phyloP scores from a whole-genome alignment of 2,329 filamentous ascomycete species.

The Colletotrichum neosansevieriae region DNA sequence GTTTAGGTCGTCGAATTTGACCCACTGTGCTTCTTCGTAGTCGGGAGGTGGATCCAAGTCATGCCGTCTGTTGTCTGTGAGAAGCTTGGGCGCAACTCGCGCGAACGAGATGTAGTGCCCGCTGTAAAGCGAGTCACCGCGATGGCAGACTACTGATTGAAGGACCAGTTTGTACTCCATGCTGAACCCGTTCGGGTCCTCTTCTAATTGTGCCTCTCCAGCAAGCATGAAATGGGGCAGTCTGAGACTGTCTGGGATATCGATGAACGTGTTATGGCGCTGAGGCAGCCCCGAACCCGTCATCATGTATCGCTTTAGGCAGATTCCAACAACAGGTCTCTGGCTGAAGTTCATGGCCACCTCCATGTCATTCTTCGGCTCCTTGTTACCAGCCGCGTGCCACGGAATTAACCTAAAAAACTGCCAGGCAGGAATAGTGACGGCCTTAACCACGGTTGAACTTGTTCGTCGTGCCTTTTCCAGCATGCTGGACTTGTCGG shows the following conservation, averaged over 20 bases:
- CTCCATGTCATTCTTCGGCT: constrained; percentile 76
- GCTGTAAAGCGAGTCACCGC: constrained; percentile 85
- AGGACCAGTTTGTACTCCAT: constrained; percentile 94
- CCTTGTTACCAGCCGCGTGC: constrained; percentile 74
- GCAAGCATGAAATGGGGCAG: constrained; percentile 89
- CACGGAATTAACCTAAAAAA: constrained; percentile 96
- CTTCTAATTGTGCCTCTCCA: constrained; percentile 75
- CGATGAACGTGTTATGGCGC: constrained; percentile 84
- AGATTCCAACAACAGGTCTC: constrained; percentile 90
- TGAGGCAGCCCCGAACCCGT: constrained; percentile 75
- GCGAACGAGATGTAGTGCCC: constrained; percentile 94
- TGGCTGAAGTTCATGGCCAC: constrained; percentile 90
- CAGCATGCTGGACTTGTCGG: constrained; percentile 56
- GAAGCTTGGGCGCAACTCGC: constrained; percentile 74
- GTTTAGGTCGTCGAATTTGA: constrained; percentile 89
- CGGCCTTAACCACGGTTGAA: constrained; percentile 76
- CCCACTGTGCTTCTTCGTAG: constrained; percentile 83
- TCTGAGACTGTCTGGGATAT: constrained; percentile 85
- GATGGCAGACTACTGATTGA: constrained; percentile 92
- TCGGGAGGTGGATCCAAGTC: constrained; percentile 70
- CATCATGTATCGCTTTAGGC: constrained; percentile 90
- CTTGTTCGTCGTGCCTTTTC: constrained; percentile 58
- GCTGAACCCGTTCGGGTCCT: constrained; percentile 72
- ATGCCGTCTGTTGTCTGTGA: constrained; percentile 70
- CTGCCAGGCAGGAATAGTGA: constrained; percentile 97